phyloP scores from a whole-genome alignment of 1,284 basidiomycete genomes.

The Trametes sp. region DNA sequence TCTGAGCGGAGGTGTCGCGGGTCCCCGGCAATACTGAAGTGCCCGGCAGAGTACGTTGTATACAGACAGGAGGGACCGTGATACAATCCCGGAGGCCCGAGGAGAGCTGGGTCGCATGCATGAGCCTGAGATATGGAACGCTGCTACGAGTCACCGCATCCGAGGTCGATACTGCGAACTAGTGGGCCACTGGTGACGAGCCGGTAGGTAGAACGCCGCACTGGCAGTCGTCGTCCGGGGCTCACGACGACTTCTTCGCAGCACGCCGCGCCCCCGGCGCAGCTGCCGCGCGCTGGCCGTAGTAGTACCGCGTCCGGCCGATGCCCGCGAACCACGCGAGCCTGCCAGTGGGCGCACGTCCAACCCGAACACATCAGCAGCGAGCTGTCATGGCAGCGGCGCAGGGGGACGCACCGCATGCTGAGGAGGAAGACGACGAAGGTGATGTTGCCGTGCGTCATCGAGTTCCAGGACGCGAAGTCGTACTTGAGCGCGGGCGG shows the following conservation, averaged over 20 bases:
- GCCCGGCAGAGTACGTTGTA: too few species aligned
- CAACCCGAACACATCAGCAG: slow-evolving; percentile 60
- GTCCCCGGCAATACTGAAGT: neutral
- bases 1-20: neutral
- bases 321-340: slow-evolving; percentile 73
- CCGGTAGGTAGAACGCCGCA: too few species aligned
- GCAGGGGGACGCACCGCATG: slow-evolving; percentile 53
- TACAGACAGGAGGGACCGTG: too few species aligned
- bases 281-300: slow-evolving; percentile 22
- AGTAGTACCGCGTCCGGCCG: slow-evolving; percentile 60
- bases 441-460: slow-evolving; percentile 80
- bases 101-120: too few species aligned
- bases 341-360: slow-evolving; percentile 44
- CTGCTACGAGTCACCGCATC: too few species aligned
- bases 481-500: slow-evolving; percentile 62
- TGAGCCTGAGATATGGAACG: too few species aligned
- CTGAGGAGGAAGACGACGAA: slow-evolving; percentile 62
- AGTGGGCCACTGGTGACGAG: too few species aligned
- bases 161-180: too few species aligned
- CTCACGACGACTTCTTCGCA: slow-evolving; percentile 19
- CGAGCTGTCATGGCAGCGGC: neutral
- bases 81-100: too few species aligned
- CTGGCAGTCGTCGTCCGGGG: too few species aligned
- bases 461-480: slow-evolving; percentile 66
- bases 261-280: too few species aligned